Evolutionary conservation across 805 yeast genomes (phyloP).

Genomic region (Tetrapisispora taiwanensis): DNA sequence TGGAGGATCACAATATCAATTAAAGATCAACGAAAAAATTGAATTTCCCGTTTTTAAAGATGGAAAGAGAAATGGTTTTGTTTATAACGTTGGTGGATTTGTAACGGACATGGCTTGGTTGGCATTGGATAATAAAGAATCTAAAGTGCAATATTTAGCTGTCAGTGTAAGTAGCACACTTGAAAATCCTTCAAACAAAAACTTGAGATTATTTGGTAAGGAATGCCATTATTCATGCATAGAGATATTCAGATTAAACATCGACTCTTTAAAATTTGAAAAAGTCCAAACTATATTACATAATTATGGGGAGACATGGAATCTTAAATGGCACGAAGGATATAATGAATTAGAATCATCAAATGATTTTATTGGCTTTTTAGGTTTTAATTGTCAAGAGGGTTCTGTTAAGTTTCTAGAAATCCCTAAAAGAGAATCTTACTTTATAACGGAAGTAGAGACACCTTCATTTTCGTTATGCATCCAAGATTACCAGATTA

Average conservation of each 20-base stretch:
- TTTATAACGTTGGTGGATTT: constrained; percentile 42
- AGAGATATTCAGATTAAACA: constrained; percentile 36
- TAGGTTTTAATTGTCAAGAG: constrained; percentile 48
- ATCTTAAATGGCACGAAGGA: constrained; percentile 29
- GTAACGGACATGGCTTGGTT: constrained; percentile 49
- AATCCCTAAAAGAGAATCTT: constrained; percentile 16
- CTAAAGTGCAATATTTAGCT: constrained; percentile 36
- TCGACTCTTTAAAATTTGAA: constrained; percentile 19
- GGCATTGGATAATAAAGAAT: constrained; percentile 20
- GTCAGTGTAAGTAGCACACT: constrained; percentile 36
- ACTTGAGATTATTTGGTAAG: constrained; percentile 22
- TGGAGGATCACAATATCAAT: constrained; percentile 12
- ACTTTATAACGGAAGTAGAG: constrained; percentile 5
- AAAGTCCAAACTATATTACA: constrained; percentile 29
- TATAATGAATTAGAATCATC: constrained; percentile 7
- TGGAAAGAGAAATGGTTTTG: constrained; percentile 30
- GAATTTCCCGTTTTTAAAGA: constrained; percentile 24
- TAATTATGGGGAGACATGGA: constrained; percentile 37
- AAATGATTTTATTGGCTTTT: constrained; percentile 29
- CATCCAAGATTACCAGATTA: constrained; percentile 28
- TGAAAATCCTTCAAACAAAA: constrained; percentile 21
- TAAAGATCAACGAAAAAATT: constrained; percentile 12
- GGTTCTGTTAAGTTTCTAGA: constrained; percentile 45
- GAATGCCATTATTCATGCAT: constrained; percentile 32
- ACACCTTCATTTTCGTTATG: constrained; percentile 22